Evolutionary conservation across 495 filamentous ascomycete genomes (phyloP), one percentile per base, ranked within the genome.

Genomic region (Trichoderma erinaceum): DNA sequence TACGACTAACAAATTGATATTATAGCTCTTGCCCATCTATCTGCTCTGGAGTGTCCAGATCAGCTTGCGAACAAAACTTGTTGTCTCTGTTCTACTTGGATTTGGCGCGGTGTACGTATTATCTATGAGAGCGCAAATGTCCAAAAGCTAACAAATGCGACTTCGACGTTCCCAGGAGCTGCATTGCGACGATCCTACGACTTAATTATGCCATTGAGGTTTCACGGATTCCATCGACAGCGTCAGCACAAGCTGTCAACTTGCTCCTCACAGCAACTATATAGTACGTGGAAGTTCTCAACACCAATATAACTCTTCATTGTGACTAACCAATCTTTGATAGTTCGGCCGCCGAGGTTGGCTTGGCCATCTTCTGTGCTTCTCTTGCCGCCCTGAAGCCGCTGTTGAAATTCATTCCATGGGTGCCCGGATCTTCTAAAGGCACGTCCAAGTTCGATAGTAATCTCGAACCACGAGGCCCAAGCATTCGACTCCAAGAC

Each of bases 1-100:
- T 23, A n/a, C 23, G 21, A 23, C 48, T 52, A 21, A 52, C 21
- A 13, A 3, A 21, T 52, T 52, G 48, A 52, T 18, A 52, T 52
- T 7, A 52, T 2, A 52, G 48, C 67, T 73, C 18, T 64, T 75
- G 1, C 73, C 73, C 0, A 65, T 72, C 18, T 69, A 69, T n/a
- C 29, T 75, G 18, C 69, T 73, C 15, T 75, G 71, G 70, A 50
- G 70, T 48, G 66, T 73, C 4, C 41, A 68, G 38, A 71, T 75
- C 68, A 73, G 70, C 48, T 63, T 65, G 4, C 56, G 73, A 64
- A 73, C 73, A 4, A 75, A 75, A 56, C 25, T 73, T n/a, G 67
- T 70, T 16, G 72, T 75, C 0, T 66, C 65, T 8, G 12, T 71
- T 5, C 70, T 75, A 23, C 68, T 75, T 12, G 69, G 66, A 21